Evolutionary conservation across 2,329 filamentous ascomycete genomes (phyloP), one percentile per base, ranked within the genome.

Genomic region (Arthrobotrys pseudoclavata): DNA sequence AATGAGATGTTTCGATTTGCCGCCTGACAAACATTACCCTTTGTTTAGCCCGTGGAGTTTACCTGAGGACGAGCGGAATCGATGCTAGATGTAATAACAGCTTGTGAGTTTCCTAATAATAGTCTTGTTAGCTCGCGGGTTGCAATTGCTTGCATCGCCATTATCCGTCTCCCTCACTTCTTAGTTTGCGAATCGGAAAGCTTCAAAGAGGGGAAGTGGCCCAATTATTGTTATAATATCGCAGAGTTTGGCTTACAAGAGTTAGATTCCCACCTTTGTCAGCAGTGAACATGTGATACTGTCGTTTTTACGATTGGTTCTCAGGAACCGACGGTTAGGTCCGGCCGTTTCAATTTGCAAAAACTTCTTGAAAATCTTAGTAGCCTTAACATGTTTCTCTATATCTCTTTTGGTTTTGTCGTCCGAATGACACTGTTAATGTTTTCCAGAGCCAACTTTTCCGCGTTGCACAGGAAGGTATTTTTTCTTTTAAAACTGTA

Each of bases 291-390:
- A 72, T 64, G 69, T 66, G 60, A 72, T 60, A 29, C 55, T 20
- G 42, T 42, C 18, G n/a, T 42, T 67, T 15, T 42, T 61, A 31
- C 66, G 6, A 76, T 76, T 76, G 72, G 72, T 24, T 53, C 50
- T 52, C 24, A 50, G 34, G 52, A 70, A 66, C 72, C 72, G 72
- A 69, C 50, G 53, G 45, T 69, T 52, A 76, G 72, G 72, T 76
- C 69, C 72, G 40, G 72, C 72, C 72, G 72, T 76, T 61, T 60
- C 55, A 20, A 63, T 60, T n/a, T 67, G 50, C 64, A 52, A 37
- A 52, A 66, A 53, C 29, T 61, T 69, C 22, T 55, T 24, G 22
- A 71, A 48, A 57, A 60, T 18, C 10, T 26, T 1, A 45, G 60
- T 3, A 53, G 50, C 37, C 68, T 45, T 55, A 48, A 60, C 48